Conservation (phyloP, 176 grass and related monocot species). For the Cocos nucifera region DNA sequence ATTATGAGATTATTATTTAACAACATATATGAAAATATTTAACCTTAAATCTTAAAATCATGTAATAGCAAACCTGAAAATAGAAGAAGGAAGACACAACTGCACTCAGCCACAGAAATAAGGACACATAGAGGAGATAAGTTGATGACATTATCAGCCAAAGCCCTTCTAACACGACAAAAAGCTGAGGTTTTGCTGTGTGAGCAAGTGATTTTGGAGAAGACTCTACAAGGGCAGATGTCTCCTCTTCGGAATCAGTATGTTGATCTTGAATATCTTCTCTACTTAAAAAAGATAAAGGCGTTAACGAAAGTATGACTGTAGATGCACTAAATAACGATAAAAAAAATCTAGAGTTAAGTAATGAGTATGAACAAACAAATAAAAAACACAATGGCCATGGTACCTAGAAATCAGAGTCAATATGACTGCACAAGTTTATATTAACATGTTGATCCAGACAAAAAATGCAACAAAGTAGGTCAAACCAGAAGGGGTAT, state of each 20-base stretch:
- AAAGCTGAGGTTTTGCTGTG: constrained; percentile 38
- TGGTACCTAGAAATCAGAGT: no score
- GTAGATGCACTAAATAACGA: not conserved
- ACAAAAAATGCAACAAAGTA: no score
- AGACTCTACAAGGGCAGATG: constrained; percentile 40
- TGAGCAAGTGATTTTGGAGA: constrained; percentile 37
- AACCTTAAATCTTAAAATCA: no score
- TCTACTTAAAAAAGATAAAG: constrained; percentile 15
- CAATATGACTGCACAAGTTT: no score
- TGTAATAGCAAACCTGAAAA: constrained; percentile 51
- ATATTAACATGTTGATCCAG: no score
- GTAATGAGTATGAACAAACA: no score
- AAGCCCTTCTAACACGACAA: constrained; percentile 81
- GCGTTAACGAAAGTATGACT: not conserved
- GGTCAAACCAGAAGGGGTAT: no score
- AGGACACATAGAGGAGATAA: constrained; percentile 68
- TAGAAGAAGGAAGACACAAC: constrained; percentile 84
- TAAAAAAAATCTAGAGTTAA: not conserved
- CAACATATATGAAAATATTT: no score
- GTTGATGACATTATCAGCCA: constrained; percentile 61
- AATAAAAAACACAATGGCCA: no score
- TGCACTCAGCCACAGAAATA: constrained; percentile 82
- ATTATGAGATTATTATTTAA: no score
- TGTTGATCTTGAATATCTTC: constrained; percentile 18
- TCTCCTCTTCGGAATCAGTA: constrained; percentile 38